Conservation (phyloP, 2,329 filamentous ascomycete species). For the Penicillium olsonii region DNA sequence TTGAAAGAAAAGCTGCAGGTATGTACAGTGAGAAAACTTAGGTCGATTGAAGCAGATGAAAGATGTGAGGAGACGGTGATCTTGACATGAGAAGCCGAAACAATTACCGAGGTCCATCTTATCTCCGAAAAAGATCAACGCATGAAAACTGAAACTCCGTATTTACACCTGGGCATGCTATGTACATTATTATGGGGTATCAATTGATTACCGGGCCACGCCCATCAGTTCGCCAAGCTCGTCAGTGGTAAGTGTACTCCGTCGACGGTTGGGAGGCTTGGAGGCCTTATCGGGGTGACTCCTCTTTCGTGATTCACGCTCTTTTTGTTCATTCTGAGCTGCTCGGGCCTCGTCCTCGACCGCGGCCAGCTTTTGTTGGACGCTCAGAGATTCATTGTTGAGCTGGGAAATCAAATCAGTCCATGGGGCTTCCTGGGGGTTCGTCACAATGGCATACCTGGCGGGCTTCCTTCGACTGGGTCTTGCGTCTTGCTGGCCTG, state of each 20-base stretch:
- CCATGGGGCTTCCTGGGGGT: background rate
- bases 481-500: constrained; percentile 28
- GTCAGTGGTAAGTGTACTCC: constrained; percentile 48
- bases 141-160: constrained; percentile 8
- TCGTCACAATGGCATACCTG: constrained; percentile 28
- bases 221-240: constrained; percentile 47
- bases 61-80: background rate
- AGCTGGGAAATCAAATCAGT: constrained; percentile 17
- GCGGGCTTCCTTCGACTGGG: constrained; percentile 29
- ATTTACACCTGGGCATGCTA: constrained; percentile 27
- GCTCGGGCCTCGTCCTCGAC: constrained; percentile 46
- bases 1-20: background rate
- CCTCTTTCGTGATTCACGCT: constrained; percentile 39
- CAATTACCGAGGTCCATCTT: constrained; percentile 12
- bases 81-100: constrained; percentile 9
- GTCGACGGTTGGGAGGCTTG: constrained; percentile 35
- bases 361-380: constrained; percentile 46
- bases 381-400: constrained; percentile 31
- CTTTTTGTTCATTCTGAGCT: constrained; percentile 36
- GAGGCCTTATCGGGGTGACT: constrained; percentile 32
- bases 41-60: background rate
- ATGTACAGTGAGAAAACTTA: background rate
- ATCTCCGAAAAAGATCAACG: constrained; percentile 4
- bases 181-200: constrained; percentile 23
- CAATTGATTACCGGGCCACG: constrained; percentile 23